Evolutionary conservation across 2,329 filamentous ascomycete genomes (phyloP).

Genomic region (Thelonectria discophora): DNA sequence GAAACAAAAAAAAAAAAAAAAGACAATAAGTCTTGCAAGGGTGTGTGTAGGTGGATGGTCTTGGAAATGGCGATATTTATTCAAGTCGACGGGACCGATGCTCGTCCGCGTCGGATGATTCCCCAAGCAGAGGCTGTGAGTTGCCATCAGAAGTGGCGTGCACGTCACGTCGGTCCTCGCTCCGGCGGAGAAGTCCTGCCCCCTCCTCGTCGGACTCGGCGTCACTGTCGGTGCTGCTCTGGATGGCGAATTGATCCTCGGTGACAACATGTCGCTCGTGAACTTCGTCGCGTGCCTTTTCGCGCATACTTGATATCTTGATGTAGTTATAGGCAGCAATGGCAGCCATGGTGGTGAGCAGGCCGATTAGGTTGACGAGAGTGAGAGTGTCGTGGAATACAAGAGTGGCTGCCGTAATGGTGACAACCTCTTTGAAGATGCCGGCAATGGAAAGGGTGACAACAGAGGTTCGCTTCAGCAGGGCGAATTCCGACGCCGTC

Average conservation of each 20-base stretch:
- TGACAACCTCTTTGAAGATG: constrained; percentile 99
- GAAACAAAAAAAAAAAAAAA: background rate
- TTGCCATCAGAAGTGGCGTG: constrained; percentile 54
- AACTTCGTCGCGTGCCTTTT: constrained; percentile 70
- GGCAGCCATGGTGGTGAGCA: constrained; percentile 87
- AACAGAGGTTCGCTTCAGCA: constrained; percentile 93
- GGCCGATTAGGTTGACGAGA: constrained; percentile 83
- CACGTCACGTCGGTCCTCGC: constrained; percentile 48
- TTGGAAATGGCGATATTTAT: constrained; percentile 12
- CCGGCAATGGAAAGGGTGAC: constrained; percentile 96
- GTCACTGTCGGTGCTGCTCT: constrained; percentile 52
- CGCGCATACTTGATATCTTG: constrained; percentile 89
- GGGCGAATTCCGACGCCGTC: constrained; percentile 95
- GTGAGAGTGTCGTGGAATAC: constrained; percentile 92
- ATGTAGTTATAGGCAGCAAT: constrained; percentile 94
- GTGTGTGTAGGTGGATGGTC: background rate
- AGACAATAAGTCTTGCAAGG: constrained; percentile 22
- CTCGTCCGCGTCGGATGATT: constrained; percentile 28
- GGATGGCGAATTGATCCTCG: constrained; percentile 44
- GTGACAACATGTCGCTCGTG: constrained; percentile 52
- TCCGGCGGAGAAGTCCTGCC: constrained; percentile 55
- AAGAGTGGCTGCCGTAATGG: constrained; percentile 86
- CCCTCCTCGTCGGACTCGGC: constrained; percentile 54
- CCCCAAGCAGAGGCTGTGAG: constrained; percentile 48
- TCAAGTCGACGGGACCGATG: constrained; percentile 26